phyloP scores from a whole-genome alignment of 352 stramenopile species.

The Porosira glacialis region DNA sequence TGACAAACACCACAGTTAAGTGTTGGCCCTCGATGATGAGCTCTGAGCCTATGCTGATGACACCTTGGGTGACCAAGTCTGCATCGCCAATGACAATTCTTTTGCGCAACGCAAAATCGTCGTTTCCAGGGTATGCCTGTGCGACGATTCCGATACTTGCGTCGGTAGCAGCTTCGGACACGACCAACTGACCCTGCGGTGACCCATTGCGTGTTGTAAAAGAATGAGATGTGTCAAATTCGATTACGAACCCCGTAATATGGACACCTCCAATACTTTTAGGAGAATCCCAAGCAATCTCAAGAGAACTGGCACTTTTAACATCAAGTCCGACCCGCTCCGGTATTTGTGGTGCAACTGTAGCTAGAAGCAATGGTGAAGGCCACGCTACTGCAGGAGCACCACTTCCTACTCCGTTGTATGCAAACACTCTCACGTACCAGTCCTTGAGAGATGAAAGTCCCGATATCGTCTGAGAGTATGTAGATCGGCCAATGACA shows the following conservation, averaged over 20 bases:
- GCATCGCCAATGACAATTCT: slow-evolving; percentile 48
- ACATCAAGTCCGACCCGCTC: slow-evolving; percentile 43
- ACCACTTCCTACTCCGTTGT: slow-evolving; percentile 81
- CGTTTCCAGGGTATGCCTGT: slow-evolving; percentile 44
- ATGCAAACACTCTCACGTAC: slow-evolving; percentile 88
- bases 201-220: slow-evolving; percentile 52
- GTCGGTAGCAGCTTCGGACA: slow-evolving; percentile 40
- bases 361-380: slow-evolving; percentile 42
- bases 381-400: slow-evolving; percentile 28
- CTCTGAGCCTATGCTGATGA: slow-evolving; percentile 32
- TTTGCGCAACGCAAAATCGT: slow-evolving; percentile 49
- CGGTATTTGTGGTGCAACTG: slow-evolving; percentile 48
- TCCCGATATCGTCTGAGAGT: slow-evolving; percentile 76
- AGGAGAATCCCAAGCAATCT: slow-evolving; percentile 67
- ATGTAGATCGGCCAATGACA: slow-evolving; percentile 59
- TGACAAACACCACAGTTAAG: slow-evolving; percentile 47
- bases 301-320: slow-evolving; percentile 53
- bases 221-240: slow-evolving; percentile 87
- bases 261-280: slow-evolving; percentile 60
- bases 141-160: slow-evolving; percentile 45
- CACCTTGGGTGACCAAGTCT: slow-evolving; percentile 30
- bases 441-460: slow-evolving; percentile 81
- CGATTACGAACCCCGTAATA: slow-evolving; percentile 77
- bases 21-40: slow-evolving; percentile 48
- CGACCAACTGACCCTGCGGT: slow-evolving; percentile 30